Conservation (phyloP, 2,329 filamentous ascomycete species). For the Niveomyces coronatus region DNA sequence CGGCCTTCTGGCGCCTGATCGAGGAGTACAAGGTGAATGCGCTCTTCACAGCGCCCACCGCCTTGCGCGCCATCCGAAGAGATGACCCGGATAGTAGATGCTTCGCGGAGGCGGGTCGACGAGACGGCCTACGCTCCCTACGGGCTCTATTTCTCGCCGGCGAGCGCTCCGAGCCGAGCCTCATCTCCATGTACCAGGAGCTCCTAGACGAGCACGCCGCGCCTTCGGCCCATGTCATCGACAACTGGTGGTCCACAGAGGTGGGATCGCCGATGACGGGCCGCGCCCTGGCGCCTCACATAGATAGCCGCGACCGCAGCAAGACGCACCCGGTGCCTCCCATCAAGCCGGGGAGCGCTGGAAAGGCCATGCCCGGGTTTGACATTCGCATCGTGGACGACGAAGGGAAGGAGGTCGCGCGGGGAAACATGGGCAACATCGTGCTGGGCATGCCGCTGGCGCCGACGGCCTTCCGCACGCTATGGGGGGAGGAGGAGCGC, state of each 20-base stretch:
- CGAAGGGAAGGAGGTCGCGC: conserved; percentile 58
- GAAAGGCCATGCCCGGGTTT: conserved; percentile 86
- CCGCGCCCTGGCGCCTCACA: conserved; percentile 44
- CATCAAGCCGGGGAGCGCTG: conserved; percentile 77
- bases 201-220: conserved; percentile 59
- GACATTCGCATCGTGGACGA: conserved; percentile 81
- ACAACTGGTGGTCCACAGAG: conserved; percentile 54
- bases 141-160: conserved; percentile 76
- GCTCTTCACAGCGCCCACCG: conserved; percentile 79
- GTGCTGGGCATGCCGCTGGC: conserved; percentile 74
- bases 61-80: conserved; percentile 75
- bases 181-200: conserved; percentile 70
- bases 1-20: conserved; percentile 79
- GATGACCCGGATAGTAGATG: conserved; percentile 68
- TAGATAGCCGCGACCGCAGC: conserved; percentile 43
- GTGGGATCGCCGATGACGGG: conserved; percentile 49
- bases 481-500: conserved; percentile 77
- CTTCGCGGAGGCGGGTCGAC: conserved; percentile 52
- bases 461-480: conserved; percentile 73
- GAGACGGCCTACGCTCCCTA: conserved; percentile 61
- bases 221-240: conserved; percentile 43
- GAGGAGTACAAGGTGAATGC: conserved; percentile 78
- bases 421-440: conserved; percentile 80
- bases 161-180: conserved; percentile 79
- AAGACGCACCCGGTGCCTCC: conserved; percentile 34